A percentile compares a stretch with the other conserved stretches of the same genome.
Evolutionary conservation across 306 rosid species (phyloP).

Genomic region (Macrotyloma uniflorum): DNA sequence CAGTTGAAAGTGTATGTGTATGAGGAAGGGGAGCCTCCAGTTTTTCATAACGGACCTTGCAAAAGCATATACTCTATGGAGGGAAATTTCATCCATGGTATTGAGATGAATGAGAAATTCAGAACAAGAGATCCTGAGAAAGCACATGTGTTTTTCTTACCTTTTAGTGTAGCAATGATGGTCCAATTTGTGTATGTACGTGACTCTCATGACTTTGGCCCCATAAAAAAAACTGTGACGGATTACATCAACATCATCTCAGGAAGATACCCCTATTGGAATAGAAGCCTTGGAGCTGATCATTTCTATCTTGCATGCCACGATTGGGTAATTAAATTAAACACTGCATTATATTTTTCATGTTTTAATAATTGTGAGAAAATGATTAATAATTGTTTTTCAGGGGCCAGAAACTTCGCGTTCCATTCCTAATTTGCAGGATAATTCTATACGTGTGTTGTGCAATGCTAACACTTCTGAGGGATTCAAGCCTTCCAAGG

Average conservation of each 20-base stretch:
- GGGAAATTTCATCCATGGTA: conserved; percentile 77
- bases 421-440: conserved; percentile 52
- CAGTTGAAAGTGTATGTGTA: conserved; percentile 77
- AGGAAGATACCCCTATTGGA: conserved; percentile 75
- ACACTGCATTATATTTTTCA: neutral
- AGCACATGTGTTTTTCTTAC: conserved; percentile 84
- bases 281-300: conserved; percentile 89
- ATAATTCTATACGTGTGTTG: conserved; percentile 70
- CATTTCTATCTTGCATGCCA: conserved; percentile 95
- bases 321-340: conserved; percentile 77
- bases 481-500: conserved; percentile 80
- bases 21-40: conserved; percentile 89
- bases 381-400: neutral
- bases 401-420: conserved; percentile 83
- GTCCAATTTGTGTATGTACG: conserved; percentile 75
- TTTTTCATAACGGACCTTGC: conserved; percentile 93
- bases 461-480: conserved; percentile 98
- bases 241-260: conserved; percentile 69
- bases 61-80: conserved; percentile 89
- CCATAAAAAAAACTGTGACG: conserved; percentile 61
- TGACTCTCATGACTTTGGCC: conserved; percentile 69
- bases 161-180: conserved; percentile 81
- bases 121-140: conserved; percentile 72
- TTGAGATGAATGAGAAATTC: conserved; percentile 73
- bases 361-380: too few relatives aligned